Percentiles rank a stretch among this genome's conserved stretches.
Evolutionary conservation across 2,329 filamentous ascomycete genomes (phyloP).

Genomic region (Blumeria graminis): DNA sequence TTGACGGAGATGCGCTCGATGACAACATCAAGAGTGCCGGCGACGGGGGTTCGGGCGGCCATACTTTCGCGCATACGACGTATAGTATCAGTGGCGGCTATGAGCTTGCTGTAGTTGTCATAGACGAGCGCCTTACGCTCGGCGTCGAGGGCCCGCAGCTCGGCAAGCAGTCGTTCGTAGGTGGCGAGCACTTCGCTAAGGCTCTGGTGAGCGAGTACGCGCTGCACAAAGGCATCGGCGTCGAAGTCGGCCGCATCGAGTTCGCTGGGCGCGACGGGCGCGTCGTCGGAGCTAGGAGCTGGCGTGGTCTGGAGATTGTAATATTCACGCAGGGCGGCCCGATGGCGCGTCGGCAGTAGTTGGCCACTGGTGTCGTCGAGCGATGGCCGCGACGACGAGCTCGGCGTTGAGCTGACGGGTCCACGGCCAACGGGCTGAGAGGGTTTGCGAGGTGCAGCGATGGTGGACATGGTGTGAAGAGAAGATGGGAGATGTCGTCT

Average conservation of each 20-base stretch:
- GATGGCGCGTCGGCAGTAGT: conserved; percentile 26
- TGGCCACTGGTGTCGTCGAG: conserved; percentile 23
- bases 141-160: conserved; percentile 75
- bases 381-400: conserved; percentile 41
- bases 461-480: conserved; percentile 30
- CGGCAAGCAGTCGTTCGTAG: conserved; percentile 48
- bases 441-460: conserved; percentile 35
- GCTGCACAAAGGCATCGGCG: conserved; percentile 40
- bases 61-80: conserved; percentile 65
- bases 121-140: conserved; percentile 95
- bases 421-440: conserved; percentile 32
- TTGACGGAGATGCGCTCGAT: conserved; percentile 1
- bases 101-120: conserved; percentile 94
- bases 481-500: not conserved
- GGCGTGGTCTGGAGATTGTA: conserved; percentile 40
- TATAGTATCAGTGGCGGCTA: conserved; percentile 91
- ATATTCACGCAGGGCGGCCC: conserved; percentile 75
- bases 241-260: conserved; percentile 55
- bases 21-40: not conserved
- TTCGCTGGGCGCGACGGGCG: conserved; percentile 22
- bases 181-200: conserved; percentile 44
- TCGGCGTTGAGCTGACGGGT: conserved; percentile 36
- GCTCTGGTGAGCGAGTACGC: conserved; percentile 33
- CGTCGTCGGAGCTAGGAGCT: conserved; percentile 5
- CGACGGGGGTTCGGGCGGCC: conserved; percentile 17